Conservation (phyloP, 176 grass and related monocot genomes). For the Triticum urartu region DNA sequence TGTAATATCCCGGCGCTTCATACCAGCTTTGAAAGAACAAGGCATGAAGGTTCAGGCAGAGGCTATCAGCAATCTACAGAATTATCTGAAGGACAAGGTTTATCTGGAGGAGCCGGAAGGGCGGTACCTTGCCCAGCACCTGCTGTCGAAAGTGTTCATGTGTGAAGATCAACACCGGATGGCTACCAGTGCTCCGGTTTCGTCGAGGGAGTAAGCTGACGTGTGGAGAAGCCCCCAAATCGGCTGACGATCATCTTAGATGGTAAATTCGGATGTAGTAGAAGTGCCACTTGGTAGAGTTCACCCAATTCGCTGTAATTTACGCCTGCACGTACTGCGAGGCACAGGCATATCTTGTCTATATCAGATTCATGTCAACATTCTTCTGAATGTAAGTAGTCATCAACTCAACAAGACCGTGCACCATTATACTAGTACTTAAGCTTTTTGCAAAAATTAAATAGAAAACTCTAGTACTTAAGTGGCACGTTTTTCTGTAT, state of each 20-base stretch:
- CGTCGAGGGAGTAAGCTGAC: not conserved
- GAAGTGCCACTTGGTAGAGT: not conserved
- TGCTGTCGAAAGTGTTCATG: conserved; percentile 51
- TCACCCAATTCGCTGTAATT: not conserved
- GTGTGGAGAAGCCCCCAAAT: not conserved
- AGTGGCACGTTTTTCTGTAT: too few species aligned
- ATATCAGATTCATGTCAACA: not conserved
- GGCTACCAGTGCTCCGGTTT: not conserved
- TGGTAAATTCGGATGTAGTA: not conserved
- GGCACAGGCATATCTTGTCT: not conserved
- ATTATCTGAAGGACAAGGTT: conserved; percentile 56
- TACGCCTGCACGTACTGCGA: not conserved
- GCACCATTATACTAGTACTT: too few species aligned
- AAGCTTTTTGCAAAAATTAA: too few species aligned
- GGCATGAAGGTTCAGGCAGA: conserved; percentile 46
- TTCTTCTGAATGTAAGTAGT: not conserved
- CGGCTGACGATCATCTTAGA: not conserved
- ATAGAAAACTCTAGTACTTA: too few species aligned
- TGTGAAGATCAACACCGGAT: conserved; percentile 24
- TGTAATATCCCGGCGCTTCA: conserved; percentile 52
- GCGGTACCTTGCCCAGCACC: conserved; percentile 45
- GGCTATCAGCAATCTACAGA: conserved; percentile 53
- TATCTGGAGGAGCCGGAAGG: conserved; percentile 81
- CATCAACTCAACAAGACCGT: too few species aligned
- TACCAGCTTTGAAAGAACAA: conserved; percentile 69